These are phyloP conservation scores for Albifimbria verrucaria DNA, from an alignment of 2,329 filamentous ascomycete genomes.

Conservation along the genomic window DNA sequence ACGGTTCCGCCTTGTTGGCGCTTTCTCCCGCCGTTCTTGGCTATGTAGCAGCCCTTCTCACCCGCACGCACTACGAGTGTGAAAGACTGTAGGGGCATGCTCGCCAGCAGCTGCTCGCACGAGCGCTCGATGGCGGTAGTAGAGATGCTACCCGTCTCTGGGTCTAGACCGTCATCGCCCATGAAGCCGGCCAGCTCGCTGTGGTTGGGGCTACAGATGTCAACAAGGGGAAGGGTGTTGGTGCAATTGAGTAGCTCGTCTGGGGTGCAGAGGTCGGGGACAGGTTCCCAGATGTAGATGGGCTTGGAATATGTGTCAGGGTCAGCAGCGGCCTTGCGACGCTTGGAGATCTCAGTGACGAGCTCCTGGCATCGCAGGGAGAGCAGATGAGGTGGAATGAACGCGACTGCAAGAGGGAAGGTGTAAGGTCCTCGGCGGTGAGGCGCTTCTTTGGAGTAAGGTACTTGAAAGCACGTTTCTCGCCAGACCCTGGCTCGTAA, in stretches of 20 bases:
- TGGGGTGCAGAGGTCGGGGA: slow-evolving; percentile 81
- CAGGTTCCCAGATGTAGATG: slow-evolving; percentile 90
- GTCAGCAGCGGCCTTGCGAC: slow-evolving; percentile 41
- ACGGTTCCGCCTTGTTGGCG: slow-evolving; percentile 26
- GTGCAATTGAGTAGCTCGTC: slow-evolving; percentile 63
- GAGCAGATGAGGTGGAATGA: slow-evolving; percentile 89
- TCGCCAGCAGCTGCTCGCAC: slow-evolving; percentile 60
- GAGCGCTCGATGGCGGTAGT: slow-evolving; percentile 51
- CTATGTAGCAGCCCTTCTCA: slow-evolving; percentile 67
- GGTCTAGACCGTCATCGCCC: slow-evolving; percentile 55
- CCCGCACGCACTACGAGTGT: slow-evolving; percentile 69
- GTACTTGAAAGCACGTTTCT: slow-evolving; percentile 78
- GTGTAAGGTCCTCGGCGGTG: slow-evolving; percentile 66
- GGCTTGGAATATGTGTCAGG: slow-evolving; percentile 49
- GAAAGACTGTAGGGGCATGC: slow-evolving; percentile 62
- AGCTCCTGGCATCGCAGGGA: slow-evolving; percentile 73
- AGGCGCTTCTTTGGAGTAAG: slow-evolving; percentile 81
- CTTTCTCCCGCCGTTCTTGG: slow-evolving; percentile 53
- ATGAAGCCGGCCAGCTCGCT: slow-evolving; percentile 86
- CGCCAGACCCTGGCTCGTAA: slow-evolving; percentile 64
- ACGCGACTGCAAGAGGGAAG: slow-evolving; percentile 63
- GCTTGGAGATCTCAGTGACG: slow-evolving; percentile 64
- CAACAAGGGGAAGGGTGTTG: slow-evolving; percentile 58
- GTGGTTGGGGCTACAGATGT: slow-evolving; percentile 77
- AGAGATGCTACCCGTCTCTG: slow-evolving; percentile 52